Conservation (phyloP, 805 yeast species). For the Kazachstania viticola region DNA sequence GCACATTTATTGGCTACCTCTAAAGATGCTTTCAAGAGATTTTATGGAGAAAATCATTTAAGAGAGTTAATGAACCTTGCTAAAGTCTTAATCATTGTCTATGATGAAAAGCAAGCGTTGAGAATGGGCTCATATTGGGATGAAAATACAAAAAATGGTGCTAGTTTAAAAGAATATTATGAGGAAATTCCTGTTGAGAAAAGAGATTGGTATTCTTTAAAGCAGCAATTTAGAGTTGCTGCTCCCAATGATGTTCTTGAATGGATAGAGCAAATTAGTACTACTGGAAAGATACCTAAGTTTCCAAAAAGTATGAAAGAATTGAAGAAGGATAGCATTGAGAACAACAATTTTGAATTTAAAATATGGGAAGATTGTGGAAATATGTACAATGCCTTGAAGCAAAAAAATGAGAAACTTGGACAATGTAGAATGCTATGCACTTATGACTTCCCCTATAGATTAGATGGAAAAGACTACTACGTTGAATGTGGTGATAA, state of each 20-base stretch:
- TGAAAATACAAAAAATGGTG: slow-evolving; percentile 27
- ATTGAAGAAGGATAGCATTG: slow-evolving; percentile 6
- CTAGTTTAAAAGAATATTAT: slow-evolving; percentile 21
- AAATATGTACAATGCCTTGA: slow-evolving; percentile 30
- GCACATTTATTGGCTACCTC: slow-evolving; percentile 35
- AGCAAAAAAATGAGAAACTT: slow-evolving; percentile 18
- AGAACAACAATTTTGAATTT: slow-evolving; percentile 20
- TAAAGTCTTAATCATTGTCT: slow-evolving; percentile 32
- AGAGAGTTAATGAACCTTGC: slow-evolving; percentile 30
- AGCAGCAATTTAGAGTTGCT: slow-evolving; percentile 33
- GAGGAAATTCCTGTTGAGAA: slow-evolving; percentile 9
- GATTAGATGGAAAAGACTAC: slow-evolving; percentile 35
- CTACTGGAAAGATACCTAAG: slow-evolving; percentile 25
- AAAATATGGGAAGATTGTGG: slow-evolving; percentile 33
- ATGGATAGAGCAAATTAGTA: slow-evolving; percentile 32
- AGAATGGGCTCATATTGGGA: slow-evolving; percentile 39
- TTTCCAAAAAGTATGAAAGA: slow-evolving; percentile 19
- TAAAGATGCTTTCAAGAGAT: slow-evolving; percentile 35
- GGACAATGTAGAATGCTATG: slow-evolving; percentile 35
- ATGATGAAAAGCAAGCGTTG: slow-evolving; percentile 35
- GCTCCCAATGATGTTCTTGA: slow-evolving; percentile 29
- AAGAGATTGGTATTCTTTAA: slow-evolving; percentile 24
- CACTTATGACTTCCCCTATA: slow-evolving; percentile 37
- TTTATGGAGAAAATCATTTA: slow-evolving; percentile 34
- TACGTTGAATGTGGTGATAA: slow-evolving; percentile 34